A percentile compares a stretch with the other conserved stretches of the same genome.
Evolutionary conservation across 1,284 basidiomycete genomes (phyloP).

Genomic region (Melampsora larici-populina): DNA sequence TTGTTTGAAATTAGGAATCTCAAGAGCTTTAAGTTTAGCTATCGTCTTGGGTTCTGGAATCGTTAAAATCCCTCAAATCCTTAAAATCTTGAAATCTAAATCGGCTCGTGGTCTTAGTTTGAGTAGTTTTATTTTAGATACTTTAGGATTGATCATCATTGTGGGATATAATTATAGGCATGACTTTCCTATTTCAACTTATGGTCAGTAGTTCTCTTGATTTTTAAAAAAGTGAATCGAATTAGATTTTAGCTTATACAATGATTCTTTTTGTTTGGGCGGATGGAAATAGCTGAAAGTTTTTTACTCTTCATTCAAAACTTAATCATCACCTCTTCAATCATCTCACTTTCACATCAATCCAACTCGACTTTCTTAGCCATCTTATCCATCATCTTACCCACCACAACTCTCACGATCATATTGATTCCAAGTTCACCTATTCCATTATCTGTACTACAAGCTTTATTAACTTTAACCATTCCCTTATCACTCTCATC

Average conservation of each 20-base stretch:
- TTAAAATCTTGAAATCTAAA: constrained; percentile 60
- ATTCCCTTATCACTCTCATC: constrained; percentile 78
- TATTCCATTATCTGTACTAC: constrained; percentile 50
- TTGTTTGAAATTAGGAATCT: constrained; percentile 85
- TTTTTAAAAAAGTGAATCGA: neutral
- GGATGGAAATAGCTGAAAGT: constrained; percentile 62
- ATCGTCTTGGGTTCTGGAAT: constrained; percentile 90
- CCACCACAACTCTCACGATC: constrained; percentile 1
- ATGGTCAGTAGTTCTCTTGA: constrained; percentile 59
- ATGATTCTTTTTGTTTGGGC: neutral
- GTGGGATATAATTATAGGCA: constrained; percentile 71
- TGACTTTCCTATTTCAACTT: constrained; percentile 86
- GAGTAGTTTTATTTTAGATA: constrained; percentile 62
- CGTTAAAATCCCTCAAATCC: constrained; percentile 87
- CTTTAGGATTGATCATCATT: constrained; percentile 67
- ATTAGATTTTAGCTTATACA: neutral
- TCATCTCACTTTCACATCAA: constrained; percentile 59
- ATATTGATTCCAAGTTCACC: constrained; percentile 1
- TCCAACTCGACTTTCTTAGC: constrained; percentile 67
- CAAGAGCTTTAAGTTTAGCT: constrained; percentile 85
- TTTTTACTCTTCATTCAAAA: constrained; percentile 66
- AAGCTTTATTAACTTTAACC: constrained; percentile 70
- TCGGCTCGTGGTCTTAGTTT: constrained; percentile 78
- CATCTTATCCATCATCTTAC: constrained; percentile 51
- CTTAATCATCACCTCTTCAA: constrained; percentile 52